Evolutionary conservation across 1,284 basidiomycete species (phyloP).

Genomic region (Pseudozyma tsukubaensis): DNA sequence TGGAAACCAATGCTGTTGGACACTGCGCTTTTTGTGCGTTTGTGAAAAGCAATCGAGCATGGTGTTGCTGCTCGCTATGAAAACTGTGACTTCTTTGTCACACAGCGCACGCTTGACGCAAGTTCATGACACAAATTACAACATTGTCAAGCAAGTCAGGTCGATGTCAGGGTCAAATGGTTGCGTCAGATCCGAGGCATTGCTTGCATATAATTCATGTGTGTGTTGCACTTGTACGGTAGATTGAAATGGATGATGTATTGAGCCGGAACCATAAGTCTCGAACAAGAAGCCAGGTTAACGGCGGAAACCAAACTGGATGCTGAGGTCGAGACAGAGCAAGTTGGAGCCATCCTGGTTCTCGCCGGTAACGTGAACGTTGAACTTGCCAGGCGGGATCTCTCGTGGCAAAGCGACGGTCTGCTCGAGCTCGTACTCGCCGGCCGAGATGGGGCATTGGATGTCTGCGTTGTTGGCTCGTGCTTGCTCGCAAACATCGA

Average conservation of each 20-base stretch:
- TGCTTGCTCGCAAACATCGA: constrained; percentile 64
- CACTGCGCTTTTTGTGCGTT: not conserved
- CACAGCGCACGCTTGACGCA: too few relatives aligned
- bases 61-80: not conserved
- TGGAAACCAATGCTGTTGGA: not conserved
- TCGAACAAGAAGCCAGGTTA: constrained; percentile 1
- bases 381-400: constrained; percentile 76
- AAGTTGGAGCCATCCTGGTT: constrained; percentile 82
- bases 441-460: constrained; percentile 62
- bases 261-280: not conserved
- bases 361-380: constrained; percentile 78
- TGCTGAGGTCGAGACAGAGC: constrained; percentile 80
- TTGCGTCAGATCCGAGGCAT: not conserved
- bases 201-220: not conserved
- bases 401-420: constrained; percentile 63
- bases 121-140: too few relatives aligned
- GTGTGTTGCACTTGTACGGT: not conserved
- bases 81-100: not conserved
- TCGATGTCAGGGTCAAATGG: not conserved
- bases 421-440: constrained; percentile 61
- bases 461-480: constrained; percentile 60
- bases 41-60: not conserved
- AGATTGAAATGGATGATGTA: not conserved
- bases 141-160: too few relatives aligned
- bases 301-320: constrained; percentile 71